Conservation (phyloP, 345 rosid genomes). For the Syzygium aqueum region DNA sequence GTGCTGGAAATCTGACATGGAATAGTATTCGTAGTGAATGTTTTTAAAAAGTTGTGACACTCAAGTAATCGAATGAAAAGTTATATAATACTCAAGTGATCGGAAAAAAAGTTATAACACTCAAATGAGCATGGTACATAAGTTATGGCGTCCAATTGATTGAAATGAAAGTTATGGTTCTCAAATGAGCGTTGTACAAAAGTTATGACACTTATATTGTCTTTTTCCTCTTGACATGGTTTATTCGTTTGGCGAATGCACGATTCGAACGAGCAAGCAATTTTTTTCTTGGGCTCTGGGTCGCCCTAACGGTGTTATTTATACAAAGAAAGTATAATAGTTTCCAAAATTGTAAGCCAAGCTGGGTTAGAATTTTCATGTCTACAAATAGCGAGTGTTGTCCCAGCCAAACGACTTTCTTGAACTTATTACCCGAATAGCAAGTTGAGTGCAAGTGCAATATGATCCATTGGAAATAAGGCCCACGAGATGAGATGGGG, state of each 20-base stretch:
- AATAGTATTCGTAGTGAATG: no score
- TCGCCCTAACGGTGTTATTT: neutral
- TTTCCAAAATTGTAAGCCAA: neutral
- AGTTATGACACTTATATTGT: no score
- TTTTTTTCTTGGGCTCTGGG: neutral
- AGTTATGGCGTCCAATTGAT: no score
- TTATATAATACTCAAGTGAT: no score
- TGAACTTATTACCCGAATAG: neutral
- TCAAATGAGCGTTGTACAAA: no score
- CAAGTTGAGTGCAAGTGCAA: neutral
- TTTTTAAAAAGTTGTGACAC: no score
- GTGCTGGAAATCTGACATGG: no score
- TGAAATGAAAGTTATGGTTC: no score
- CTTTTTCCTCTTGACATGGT: neutral
- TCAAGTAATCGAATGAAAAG: no score
- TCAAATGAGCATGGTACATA: no score
- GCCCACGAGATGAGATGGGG: neutral
- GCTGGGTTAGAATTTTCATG: neutral
- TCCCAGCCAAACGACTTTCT: neutral
- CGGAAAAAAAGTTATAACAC: no score
- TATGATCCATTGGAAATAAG: neutral
- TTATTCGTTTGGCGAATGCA: neutral
- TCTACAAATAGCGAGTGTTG: neutral
- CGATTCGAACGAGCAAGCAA: neutral
- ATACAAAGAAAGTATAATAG: neutral